Base-by-base conservation (phyloP, 2,329 filamentous ascomycete genomes). In the Domatiomyces globalis region DNA sequence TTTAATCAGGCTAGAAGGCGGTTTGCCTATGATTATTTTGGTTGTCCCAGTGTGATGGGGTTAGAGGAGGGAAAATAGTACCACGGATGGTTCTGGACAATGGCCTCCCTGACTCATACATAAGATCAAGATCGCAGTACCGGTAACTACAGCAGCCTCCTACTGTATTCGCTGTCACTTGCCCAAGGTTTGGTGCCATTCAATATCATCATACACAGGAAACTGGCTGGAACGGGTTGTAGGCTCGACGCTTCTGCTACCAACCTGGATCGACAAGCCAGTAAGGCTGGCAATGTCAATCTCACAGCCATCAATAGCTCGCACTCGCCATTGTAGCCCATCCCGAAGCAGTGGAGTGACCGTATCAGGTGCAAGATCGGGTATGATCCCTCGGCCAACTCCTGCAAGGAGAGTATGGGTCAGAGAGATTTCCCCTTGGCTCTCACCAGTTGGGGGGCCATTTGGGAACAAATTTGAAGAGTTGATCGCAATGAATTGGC, bases 401-500 rank as follows among this genome's bases (percentile, higher is more conserved):
- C 55, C 58, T 18, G 54, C 53, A 8, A 56, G 55, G 47, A 60
- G 39, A 12, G 49, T 54, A 44, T 60, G 57, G 4, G 56, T 60
- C 50, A 60, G 53, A 9, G 55, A 53, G 19, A 60, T 54, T 45
- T 60, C 55, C 12, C 57, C 53, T 10, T 51, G 50, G n/a, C 53
- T 51, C 39, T 51, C 49, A n/a, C 49, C 55, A 27, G 43, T 17
- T 46, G 52, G 51, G 19, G 49, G 45, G 29, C 54, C 54, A 17
- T 56, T 39, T 9, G 52, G 50, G 50, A 54, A 52, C n/a, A 56
- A 43, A 6, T 49, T 20, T 22, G 53, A 50, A 19, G 52, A 49
- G 43, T 56, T 54, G 43, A 51, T 51, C 22, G 60, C 52, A 43
- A 58, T 52, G 48, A 81, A 79, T 12, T 80, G 69, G 15, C 74